Evolutionary conservation across 164 flowering plant species (phyloP), one percentile per base, ranked within the genome.

Genomic region (Litsea cubeba): DNA sequence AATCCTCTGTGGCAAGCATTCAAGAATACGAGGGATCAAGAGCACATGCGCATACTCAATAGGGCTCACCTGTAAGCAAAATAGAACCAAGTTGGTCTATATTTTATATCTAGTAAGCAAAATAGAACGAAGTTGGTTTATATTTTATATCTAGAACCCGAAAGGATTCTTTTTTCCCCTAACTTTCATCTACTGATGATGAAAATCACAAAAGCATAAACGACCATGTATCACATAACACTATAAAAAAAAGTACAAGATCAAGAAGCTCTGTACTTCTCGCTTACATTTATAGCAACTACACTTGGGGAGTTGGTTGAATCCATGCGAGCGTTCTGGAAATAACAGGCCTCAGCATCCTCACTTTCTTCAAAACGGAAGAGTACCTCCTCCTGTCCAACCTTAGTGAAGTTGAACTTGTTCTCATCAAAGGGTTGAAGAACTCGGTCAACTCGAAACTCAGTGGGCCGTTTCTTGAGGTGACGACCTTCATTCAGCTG

Each of bases 21-120:
- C 91, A 3, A 88, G 86, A 69, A 91, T 76, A 1, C 78, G 85
- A 17, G 98, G 98, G 50, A 94, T 88, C 78, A 94, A 75, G 65
- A 93, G 90, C 65, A 93, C 98, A 74, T 93, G 98, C 1, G 97
- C 97, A 76, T 91, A 93, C 71, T 92, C 97, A 65, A 94, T 92
- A 0, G 98, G 98, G 80, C 97, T 94, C 54, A 94, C 95, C 97
- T 91, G 84, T 15, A 40, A 77, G 28, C 22, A 60, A 30, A 60
- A 35, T 24, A 18, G n/a, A 30, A 18, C 5, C n/a, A 72, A 23
- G 32, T 20, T 20, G 26, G 30, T 12, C 23, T 23, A 62, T 23
- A n/a, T 50, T 12, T 25, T 25, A 25, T 25, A 25, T 25, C 26
- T 25, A 25, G 84, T 15, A 30, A 77, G 28, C 22, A 60, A 30